Base-by-base conservation (phyloP, 176 grass and related monocot species). In the Aegilops longissima region DNA sequence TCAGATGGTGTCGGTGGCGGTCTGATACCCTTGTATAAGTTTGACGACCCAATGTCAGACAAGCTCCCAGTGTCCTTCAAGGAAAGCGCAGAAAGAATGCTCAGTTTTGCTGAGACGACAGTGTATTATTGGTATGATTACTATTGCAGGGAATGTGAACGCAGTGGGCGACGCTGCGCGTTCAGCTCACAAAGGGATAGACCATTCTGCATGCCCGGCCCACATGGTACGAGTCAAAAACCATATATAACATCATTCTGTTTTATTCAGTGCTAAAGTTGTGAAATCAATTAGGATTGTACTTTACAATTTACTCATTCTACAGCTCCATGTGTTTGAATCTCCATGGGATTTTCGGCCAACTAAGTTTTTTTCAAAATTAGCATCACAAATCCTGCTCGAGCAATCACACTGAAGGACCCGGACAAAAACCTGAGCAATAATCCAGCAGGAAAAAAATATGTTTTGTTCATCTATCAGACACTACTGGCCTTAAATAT, bases 181-280 rank as follows among this genome's bases (percentile, higher is more conserved):
- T 77, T 83, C 63, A 88, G 64, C 47, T 47, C 72, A 52, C 35
- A 64, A 36, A 80, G 78, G 31, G 69, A 79, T 12, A 0, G 0
- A 40, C 39, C 0, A 9, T 89, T 86, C 73, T 92, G 87, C n/a
- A 82, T 25, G 12, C 52, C 71, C 12, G 10, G 0, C 40, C 40
- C 40, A 0, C 40, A 13, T 20, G 71, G 71, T 74, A 74, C 17
- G 18, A 39, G 0, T 21, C 18, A 36, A 18, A 29, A 36, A 69
- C 16, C 30, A 68, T 52, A 16, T 68, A 34, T 35, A 6, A 35
- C 34, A 35, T 35, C 34, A 35, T 35, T 35, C 34, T 35, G 34
- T 35, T 35, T 35, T 35, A 35, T 35, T 35, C 34, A 6, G 34
- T 35, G 6, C 34, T 35, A 35, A 35, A 35, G 34, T 35, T 35